Evolutionary conservation across 768 basidiomycete genomes (phyloP).

Genomic region (Dictyophora rubrovolvata): DNA sequence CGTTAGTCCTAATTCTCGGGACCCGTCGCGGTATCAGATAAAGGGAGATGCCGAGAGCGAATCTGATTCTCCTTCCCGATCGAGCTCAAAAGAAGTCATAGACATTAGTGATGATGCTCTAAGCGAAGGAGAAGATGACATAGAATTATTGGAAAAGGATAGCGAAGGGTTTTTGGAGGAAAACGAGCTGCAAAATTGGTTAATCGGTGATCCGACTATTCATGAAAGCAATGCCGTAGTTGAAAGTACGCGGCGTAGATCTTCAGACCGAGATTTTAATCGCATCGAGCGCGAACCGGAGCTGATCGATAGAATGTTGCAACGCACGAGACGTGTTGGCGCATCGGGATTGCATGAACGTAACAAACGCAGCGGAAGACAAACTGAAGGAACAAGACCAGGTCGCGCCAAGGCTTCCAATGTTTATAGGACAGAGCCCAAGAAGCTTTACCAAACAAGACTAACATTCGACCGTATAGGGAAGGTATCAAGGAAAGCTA

Average conservation of each 20-base stretch:
- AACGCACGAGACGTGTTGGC: slow-evolving; percentile 28
- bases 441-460: not conserved
- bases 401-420: not conserved
- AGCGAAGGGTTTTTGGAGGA: slow-evolving; percentile 10
- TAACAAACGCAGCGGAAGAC: slow-evolving; percentile 9
- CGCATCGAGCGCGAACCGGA: slow-evolving; percentile 28
- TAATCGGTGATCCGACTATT: slow-evolving; percentile 13
- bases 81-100: slow-evolving; percentile 12
- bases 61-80: slow-evolving; percentile 19
- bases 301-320: slow-evolving; percentile 64
- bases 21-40: slow-evolving; percentile 24
- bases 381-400: not conserved
- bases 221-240: not conserved
- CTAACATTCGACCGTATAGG: not conserved
- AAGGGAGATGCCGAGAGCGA: slow-evolving; percentile 59
- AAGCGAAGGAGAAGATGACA: slow-evolving; percentile 6
- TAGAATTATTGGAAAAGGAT: slow-evolving; percentile 10
- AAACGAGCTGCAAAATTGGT: slow-evolving; percentile 23
- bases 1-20: slow-evolving; percentile 1
- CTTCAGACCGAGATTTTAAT: slow-evolving; percentile 10
- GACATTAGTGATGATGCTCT: slow-evolving; percentile 8
- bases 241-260: not conserved
- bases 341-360: slow-evolving; percentile 20
- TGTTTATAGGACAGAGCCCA: not conserved
- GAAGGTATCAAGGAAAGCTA: not conserved